These are phyloP conservation scores for Trichoderma pleuroti DNA, from an alignment of 2,329 filamentous ascomycete genomes.

Conservation along the genomic window DNA sequence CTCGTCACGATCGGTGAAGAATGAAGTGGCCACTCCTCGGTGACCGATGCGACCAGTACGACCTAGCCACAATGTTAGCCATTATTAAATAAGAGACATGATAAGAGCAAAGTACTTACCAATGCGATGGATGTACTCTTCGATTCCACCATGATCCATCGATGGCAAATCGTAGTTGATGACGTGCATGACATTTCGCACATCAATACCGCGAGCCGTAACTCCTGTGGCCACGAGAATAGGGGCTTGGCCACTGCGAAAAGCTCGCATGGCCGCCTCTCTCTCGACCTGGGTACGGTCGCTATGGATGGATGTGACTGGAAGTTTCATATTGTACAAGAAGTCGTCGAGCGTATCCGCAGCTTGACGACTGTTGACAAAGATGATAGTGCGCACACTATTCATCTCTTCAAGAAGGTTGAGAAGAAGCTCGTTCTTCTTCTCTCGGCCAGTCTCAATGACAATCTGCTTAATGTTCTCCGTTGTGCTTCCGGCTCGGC, in stretches of 20 bases:
- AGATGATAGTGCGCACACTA: slow-evolving; percentile 79
- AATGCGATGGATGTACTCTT: slow-evolving; percentile 92
- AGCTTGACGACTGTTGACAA: slow-evolving; percentile 75
- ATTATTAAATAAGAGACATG: background rate
- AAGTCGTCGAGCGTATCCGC: slow-evolving; percentile 87
- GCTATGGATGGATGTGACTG: slow-evolving; percentile 82
- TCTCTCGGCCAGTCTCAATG: slow-evolving; percentile 58
- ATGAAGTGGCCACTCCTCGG: slow-evolving; percentile 78
- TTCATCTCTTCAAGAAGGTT: slow-evolving; percentile 68
- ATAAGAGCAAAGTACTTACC: slow-evolving; percentile 51
- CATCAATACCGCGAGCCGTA: slow-evolving; percentile 82
- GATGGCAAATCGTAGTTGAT: slow-evolving; percentile 90
- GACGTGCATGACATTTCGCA: slow-evolving; percentile 82
- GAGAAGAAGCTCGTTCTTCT: slow-evolving; percentile 68
- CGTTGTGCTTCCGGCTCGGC: slow-evolving; percentile 79
- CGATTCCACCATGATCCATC: slow-evolving; percentile 74
- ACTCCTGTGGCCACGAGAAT: slow-evolving; percentile 86
- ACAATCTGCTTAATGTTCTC: slow-evolving; percentile 78
- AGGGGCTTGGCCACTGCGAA: slow-evolving; percentile 69
- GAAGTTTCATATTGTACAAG: slow-evolving; percentile 74
- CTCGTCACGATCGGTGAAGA: slow-evolving; percentile 77
- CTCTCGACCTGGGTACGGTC: slow-evolving; percentile 87
- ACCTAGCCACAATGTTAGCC: slow-evolving; percentile 45
- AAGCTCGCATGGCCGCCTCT: slow-evolving; percentile 84
- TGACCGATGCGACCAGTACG: slow-evolving; percentile 94